Evolutionary conservation across 352 stramenopile genomes (phyloP).

Genomic region (Globisporangium lucens): DNA sequence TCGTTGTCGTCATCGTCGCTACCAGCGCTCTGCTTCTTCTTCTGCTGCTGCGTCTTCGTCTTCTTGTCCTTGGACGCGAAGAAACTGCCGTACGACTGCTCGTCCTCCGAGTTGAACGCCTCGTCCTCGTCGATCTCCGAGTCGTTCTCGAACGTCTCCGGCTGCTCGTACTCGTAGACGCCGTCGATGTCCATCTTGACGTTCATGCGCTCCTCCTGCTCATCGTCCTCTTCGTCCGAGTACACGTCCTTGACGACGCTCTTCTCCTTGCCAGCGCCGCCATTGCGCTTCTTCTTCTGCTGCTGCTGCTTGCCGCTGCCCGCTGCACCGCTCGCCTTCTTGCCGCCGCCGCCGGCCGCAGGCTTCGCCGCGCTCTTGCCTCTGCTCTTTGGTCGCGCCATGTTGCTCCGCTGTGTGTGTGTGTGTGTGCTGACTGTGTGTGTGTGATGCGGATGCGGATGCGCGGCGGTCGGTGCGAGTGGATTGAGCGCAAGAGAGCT

Average conservation of each 20-base stretch:
- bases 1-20: constrained; percentile 30
- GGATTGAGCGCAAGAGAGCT: neutral
- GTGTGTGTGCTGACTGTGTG: neutral
- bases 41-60: constrained; percentile 20
- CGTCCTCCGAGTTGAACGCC: constrained; percentile 94
- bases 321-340: constrained; percentile 17
- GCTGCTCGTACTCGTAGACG: constrained; percentile 82
- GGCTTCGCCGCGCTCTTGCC: constrained; percentile 18
- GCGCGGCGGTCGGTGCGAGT: neutral
- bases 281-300: constrained; percentile 12
- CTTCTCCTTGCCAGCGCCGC: constrained; percentile 19
- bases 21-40: constrained; percentile 17
- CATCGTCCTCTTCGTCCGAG: constrained; percentile 76
- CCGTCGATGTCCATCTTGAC: constrained; percentile 71
- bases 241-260: constrained; percentile 59
- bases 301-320: constrained; percentile 15
- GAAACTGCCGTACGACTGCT: constrained; percentile 85
- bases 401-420: constrained; percentile 15
- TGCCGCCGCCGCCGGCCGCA: constrained; percentile 16
- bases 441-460: neutral
- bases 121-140: constrained; percentile 93
- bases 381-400: constrained; percentile 23
- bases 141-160: constrained; percentile 81
- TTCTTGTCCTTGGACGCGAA: constrained; percentile 39
- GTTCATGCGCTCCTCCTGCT: constrained; percentile 60